phyloP scores from a whole-genome alignment of 306 rosid genomes.

The Abrus precatorius region DNA sequence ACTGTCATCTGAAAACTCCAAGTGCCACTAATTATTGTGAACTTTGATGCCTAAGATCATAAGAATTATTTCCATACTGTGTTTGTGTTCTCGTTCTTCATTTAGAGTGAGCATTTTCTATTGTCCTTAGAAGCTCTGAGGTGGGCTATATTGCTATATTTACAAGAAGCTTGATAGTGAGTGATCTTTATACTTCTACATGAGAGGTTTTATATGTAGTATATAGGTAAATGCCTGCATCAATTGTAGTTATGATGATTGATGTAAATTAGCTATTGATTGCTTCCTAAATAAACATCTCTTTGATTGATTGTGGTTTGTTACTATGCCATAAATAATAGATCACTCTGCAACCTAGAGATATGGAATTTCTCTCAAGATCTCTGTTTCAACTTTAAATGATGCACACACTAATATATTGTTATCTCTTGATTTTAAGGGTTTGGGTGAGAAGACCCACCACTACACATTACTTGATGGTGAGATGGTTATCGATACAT shows the following conservation, averaged over 20 bases:
- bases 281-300: constrained; percentile 5
- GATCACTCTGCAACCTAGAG: constrained; percentile 27
- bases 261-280: constrained; percentile 23
- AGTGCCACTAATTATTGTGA: neutral
- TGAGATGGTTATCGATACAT: constrained; percentile 94
- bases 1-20: neutral
- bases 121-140: neutral
- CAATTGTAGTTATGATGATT: constrained; percentile 5
- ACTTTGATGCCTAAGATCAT: constrained; percentile 14
- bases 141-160: constrained; percentile 12
- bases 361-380: constrained; percentile 5
- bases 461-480: constrained; percentile 97
- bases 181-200: neutral
- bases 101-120: constrained; percentile 22
- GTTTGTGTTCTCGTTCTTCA: constrained; percentile 12
- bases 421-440: constrained; percentile 66
- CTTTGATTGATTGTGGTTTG: constrained; percentile 39
- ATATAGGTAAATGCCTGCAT: neutral
- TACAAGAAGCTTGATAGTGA: constrained; percentile 22
- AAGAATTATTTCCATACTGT: constrained; percentile 4
- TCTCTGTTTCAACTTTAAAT: constrained; percentile 35
- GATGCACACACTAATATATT: constrained; percentile 53
- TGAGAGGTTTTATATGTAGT: constrained; percentile 15
- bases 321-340: neutral
- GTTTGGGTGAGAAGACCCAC: constrained; percentile 84